Base-by-base conservation (phyloP, 1,284 basidiomycete species). In the Pseudozyma hubeiensis region DNA sequence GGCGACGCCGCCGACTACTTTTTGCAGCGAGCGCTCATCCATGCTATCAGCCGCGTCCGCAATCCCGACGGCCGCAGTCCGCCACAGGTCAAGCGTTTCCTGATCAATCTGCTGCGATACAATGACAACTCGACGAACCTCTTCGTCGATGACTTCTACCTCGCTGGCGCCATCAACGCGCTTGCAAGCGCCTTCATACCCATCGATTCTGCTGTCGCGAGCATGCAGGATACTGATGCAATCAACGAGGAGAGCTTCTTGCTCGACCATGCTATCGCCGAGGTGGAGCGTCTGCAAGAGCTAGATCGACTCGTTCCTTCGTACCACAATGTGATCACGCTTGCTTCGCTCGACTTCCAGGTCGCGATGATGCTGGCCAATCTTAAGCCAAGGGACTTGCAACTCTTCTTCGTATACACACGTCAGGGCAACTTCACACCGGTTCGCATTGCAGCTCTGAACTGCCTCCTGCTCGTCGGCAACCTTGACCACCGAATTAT, bases 281-380 rank as follows among this genome's bases (percentile, higher is more conserved):
- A 84, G 57, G 90, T 98, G 41, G 93, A 96, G 81, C 89, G 96
- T 37, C 94, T 95, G 84, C 91, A 94, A 66, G 93, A 91, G 73
- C 93, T 98, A 89, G 97, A 99, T 84, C 88, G 94, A 60, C 88
- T 99, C 16, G 95, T 99, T 58, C 93, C 97, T 4, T 97, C 95
- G 5, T 91, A 90, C 65, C 94, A 97, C 81, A 99, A 99, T 81
- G 90, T 94, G 29, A 91, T 99, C 41, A 95, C 95, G 0, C 88
- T 94, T 56, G 93, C 96, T 33, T 64, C 74, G 43, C 67, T 84
- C 13, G 82, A 84, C 55, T 82, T 79, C 43, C 74, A 82, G 24
- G 55, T 66, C 6, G 37, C 57, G 39, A 53, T 80, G 56, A 75
- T 75, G 57, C 64, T 81, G 16, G 72, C 73, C 30, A 77, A 80